Base-by-base conservation (phyloP, 2,329 filamentous ascomycete genomes). In the Fusarium nematophilum region DNA sequence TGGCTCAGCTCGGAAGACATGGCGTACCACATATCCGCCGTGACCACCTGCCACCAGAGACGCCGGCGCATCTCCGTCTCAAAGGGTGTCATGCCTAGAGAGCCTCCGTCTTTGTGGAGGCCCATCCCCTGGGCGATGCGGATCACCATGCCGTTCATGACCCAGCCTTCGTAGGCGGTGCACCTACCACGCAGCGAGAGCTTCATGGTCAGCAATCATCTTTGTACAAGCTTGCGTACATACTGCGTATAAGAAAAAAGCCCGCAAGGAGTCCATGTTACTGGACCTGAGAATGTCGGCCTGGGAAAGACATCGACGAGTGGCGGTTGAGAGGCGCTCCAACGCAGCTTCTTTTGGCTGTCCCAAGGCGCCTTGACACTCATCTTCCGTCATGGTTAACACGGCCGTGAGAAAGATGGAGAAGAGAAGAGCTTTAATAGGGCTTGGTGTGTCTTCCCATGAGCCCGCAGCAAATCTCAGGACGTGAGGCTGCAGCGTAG, bases 91-190 rank as follows among this genome's bases (percentile, higher is more conserved):
- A 88, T 75, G 1, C 81, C 81, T 4, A 86, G 75, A 11, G 73
- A 69, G 58, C 81, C 79, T 26, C 85, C 86, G 56, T 89, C 86
- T 11, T 83, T 79, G 57, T 89, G 85, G 44, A 89, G 76, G 1
- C 87, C 86, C 79, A 89, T 86, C 66, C 86, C 86, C 69, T 88
- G 83, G 2, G 85, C 86, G 43, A 89, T 84, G n/a, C 87, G 82
- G 29, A 89, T 77, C 4, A 84, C 78, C 3, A 85, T 76, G 4
- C 86, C 86, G 46, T 83, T 84, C 27, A 88, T 67, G 27, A 86
- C 80, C 83, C 84, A 87, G 3, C n/a, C n/a, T n/a, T n/a, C n/a
- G n/a, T n/a, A n/a, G n/a, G n/a, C n/a, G n/a, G n/a, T n/a, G n/a
- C n/a, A n/a, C n/a, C n/a, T n/a, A n/a, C n/a, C n/a, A n/a, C n/a